Conservation (phyloP, 176 grass and related monocot species). For the Elaeis guineensis region DNA sequence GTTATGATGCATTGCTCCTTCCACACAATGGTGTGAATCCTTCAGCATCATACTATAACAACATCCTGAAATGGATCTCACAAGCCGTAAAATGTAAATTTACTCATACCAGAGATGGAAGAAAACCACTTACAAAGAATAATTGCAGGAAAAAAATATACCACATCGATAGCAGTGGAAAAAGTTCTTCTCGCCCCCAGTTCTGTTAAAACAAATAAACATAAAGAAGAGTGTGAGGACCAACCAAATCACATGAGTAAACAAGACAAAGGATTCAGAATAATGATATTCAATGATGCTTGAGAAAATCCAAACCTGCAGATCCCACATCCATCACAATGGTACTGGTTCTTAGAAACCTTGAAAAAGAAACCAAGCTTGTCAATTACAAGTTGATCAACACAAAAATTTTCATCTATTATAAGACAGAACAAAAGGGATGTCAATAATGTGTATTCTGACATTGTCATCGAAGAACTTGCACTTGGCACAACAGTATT, state of each 20-base stretch:
- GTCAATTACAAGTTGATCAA: not conserved
- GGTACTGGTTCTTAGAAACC: constrained; percentile 63
- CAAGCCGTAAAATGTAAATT: not conserved
- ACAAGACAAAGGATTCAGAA: no score
- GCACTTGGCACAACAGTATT: constrained; percentile 67
- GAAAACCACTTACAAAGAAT: not conserved
- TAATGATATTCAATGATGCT: no score
- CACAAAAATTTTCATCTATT: not conserved
- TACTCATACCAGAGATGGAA: not conserved
- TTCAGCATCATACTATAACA: constrained; percentile 60
- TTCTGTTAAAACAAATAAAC: constrained; percentile 27
- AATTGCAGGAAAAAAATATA: constrained; percentile 13
- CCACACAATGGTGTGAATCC: constrained; percentile 59
- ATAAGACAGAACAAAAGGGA: not conserved
- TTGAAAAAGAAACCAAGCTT: constrained; percentile 18
- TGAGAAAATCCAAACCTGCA: constrained; percentile 38
- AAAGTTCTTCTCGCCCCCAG: constrained; percentile 52
- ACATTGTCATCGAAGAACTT: constrained; percentile 90
- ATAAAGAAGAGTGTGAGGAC: not conserved
- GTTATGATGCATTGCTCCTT: constrained; percentile 89
- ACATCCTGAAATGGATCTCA: constrained; percentile 38
- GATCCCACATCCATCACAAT: constrained; percentile 82
- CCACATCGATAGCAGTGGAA: constrained; percentile 73
- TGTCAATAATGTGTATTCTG: not conserved
- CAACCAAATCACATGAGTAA: no score